phyloP scores from a whole-genome alignment of 192 early-diverging fungal species.

The Radiomyces spectabilis region DNA sequence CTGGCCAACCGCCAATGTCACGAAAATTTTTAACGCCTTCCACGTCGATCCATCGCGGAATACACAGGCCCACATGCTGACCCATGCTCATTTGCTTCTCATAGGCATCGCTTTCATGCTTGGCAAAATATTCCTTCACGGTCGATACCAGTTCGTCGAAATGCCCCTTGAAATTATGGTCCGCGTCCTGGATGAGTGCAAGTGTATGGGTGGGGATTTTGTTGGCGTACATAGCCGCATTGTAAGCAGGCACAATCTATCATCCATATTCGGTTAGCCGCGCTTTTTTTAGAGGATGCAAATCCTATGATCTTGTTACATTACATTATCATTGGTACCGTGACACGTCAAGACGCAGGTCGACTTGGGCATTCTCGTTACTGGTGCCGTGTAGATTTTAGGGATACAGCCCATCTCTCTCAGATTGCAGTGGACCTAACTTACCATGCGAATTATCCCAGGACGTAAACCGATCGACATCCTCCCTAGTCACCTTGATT shows the following conservation, averaged over 20 bases:
- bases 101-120: slow-evolving; percentile 7
- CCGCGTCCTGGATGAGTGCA: slow-evolving; percentile 29
- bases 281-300: too few relatives aligned
- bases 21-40: slow-evolving; percentile 51
- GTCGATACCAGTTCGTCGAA: slow-evolving; percentile 25
- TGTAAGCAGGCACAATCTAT: slow-evolving; percentile 37
- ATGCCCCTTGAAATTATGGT: slow-evolving; percentile 35
- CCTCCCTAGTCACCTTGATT: slow-evolving; percentile 12
- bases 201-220: slow-evolving; percentile 27
- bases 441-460: slow-evolving; percentile 25
- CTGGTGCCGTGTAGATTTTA: slow-evolving; percentile 6
- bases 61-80: slow-evolving; percentile 10
- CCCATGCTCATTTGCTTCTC: slow-evolving; percentile 9
- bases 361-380: slow-evolving; percentile 28
- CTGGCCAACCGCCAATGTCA: slow-evolving; percentile 46
- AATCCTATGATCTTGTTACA: too few relatives aligned
- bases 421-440: too few relatives aligned
- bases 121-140: slow-evolving; percentile 23
- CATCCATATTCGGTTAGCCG: too few relatives aligned
- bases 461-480: slow-evolving; percentile 14
- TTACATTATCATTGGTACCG: slow-evolving; percentile 36
- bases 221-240: slow-evolving; percentile 23
- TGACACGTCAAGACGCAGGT: slow-evolving; percentile 36
- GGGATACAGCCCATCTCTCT: too few relatives aligned
- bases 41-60: slow-evolving; percentile 37